Percentiles rank a stretch among this genome's conserved stretches.
phyloP scores from a whole-genome alignment of 1,284 basidiomycete species.

The Cutaneotrichosporon mucoides region DNA sequence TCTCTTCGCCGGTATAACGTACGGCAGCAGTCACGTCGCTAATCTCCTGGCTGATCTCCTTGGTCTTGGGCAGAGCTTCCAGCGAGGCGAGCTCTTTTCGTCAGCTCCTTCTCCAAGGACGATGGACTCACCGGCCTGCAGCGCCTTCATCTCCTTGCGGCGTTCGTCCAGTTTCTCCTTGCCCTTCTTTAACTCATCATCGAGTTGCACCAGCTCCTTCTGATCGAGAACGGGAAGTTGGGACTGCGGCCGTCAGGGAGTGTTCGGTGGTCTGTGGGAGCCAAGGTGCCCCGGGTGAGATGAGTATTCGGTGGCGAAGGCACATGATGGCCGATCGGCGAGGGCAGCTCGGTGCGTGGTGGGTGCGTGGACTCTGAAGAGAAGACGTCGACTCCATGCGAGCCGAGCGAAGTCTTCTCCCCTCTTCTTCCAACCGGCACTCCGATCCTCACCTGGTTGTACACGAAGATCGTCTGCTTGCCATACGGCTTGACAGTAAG shows the following conservation, averaged over 20 bases:
- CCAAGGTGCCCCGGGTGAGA: too few relatives aligned
- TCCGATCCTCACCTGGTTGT: slow-evolving; percentile 40
- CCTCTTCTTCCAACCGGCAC: too few relatives aligned
- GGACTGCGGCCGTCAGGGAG: slow-evolving; percentile 3
- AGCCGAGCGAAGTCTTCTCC: too few relatives aligned
- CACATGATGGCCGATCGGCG: too few relatives aligned
- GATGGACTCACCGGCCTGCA: slow-evolving; percentile 54
- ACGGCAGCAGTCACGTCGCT: slow-evolving; percentile 36
- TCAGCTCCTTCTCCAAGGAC: background rate
- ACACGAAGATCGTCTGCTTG: slow-evolving; percentile 61
- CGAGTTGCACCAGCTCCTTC: slow-evolving; percentile 8
- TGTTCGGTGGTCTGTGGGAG: too few relatives aligned
- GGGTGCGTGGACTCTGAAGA: too few relatives aligned
- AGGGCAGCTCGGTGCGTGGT: too few relatives aligned
- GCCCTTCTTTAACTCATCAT: slow-evolving; percentile 55
- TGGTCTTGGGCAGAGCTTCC: slow-evolving; percentile 63
- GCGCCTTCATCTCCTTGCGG: slow-evolving; percentile 58
- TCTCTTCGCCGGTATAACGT: background rate
- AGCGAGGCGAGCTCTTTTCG: slow-evolving; percentile 61
- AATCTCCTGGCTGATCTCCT: slow-evolving; percentile 54
- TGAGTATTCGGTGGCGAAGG: too few relatives aligned
- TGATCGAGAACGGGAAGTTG: slow-evolving; percentile 10
- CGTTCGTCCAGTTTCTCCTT: slow-evolving; percentile 62
- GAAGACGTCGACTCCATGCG: too few relatives aligned
- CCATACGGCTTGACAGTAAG: slow-evolving; percentile 55